These are phyloP conservation scores for Vitis rupestris DNA, from an alignment of 164 flowering plant genomes.

Conservation along the genomic window DNA sequence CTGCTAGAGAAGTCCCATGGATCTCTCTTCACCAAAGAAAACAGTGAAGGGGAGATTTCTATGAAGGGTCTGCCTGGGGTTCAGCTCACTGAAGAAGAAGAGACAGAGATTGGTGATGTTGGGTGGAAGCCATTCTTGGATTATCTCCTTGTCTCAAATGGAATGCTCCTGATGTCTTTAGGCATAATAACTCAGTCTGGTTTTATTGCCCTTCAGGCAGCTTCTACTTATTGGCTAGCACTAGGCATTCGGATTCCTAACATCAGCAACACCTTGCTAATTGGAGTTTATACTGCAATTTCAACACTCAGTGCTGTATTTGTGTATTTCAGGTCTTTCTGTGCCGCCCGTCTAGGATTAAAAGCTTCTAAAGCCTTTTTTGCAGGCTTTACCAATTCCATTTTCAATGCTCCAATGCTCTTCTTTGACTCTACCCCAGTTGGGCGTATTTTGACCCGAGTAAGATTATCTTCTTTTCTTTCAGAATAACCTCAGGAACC, in stretches of 20 bases:
- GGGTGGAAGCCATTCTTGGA: constrained; percentile 80
- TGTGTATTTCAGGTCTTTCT: constrained; percentile 49
- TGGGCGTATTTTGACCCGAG: constrained; percentile 82
- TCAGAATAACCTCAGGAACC: not conserved
- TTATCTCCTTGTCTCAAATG: constrained; percentile 59
- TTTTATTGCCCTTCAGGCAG: constrained; percentile 62
- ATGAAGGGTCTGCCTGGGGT: constrained; percentile 29
- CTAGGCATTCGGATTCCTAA: constrained; percentile 47
- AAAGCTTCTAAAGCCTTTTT: constrained; percentile 77
- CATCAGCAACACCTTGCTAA: constrained; percentile 34
- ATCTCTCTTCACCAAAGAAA: constrained; percentile 12
- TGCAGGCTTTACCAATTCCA: constrained; percentile 50
- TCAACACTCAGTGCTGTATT: constrained; percentile 54
- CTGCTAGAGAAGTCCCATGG: constrained; percentile 16
- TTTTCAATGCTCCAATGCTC: constrained; percentile 88
- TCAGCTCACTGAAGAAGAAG: constrained; percentile 80
- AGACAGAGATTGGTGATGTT: constrained; percentile 60
- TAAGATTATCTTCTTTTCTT: constrained; percentile 23
- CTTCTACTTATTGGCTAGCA: constrained; percentile 80
- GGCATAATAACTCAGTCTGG: constrained; percentile 31
- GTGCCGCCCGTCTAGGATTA: constrained; percentile 57
- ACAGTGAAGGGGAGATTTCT: constrained; percentile 41
- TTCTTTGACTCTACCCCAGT: constrained; percentile 92
- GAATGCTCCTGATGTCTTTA: constrained; percentile 25
- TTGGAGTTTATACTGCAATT: constrained; percentile 64